phyloP scores from a whole-genome alignment of 345 rosid species.

The Reutealis trisperma region DNA sequence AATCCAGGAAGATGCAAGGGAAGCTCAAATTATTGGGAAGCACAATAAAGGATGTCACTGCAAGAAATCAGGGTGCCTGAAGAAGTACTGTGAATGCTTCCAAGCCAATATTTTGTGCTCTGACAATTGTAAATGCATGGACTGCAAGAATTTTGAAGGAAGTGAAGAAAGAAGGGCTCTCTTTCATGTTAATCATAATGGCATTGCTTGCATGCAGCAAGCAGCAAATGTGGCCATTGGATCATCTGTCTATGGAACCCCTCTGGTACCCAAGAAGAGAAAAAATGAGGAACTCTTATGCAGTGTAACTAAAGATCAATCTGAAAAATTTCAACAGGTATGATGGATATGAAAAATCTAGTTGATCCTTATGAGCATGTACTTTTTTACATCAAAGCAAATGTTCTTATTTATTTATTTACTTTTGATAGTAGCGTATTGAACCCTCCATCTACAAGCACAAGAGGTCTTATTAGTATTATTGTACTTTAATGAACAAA shows the following conservation, averaged over 20 bases:
- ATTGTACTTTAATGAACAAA: neutral
- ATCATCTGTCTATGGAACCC: slow-evolving; percentile 56
- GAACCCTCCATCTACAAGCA: neutral
- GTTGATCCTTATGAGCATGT: neutral
- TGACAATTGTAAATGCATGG: slow-evolving; percentile 81
- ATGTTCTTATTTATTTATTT: neutral
- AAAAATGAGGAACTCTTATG: slow-evolving; percentile 45
- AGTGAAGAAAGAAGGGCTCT: slow-evolving; percentile 63
- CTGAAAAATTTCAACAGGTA: slow-evolving; percentile 44
- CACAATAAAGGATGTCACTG: slow-evolving; percentile 91
- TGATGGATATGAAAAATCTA: slow-evolving; percentile 11
- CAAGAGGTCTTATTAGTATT: neutral
- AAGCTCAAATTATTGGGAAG: slow-evolving; percentile 54
- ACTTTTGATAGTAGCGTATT: neutral
- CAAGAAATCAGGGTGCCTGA: slow-evolving; percentile 88
- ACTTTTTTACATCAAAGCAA: neutral
- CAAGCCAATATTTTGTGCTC: slow-evolving; percentile 81
- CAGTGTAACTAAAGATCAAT: slow-evolving; percentile 32
- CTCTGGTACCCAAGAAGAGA: slow-evolving; percentile 52
- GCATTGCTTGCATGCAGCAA: slow-evolving; percentile 50
- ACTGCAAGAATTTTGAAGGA: slow-evolving; percentile 80
- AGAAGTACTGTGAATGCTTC: slow-evolving; percentile 92
- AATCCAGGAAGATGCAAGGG: slow-evolving; percentile 54
- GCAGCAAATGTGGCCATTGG: slow-evolving; percentile 74
- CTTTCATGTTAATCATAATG: slow-evolving; percentile 45